Percentiles rank a stretch among this genome's conserved stretches.
Conservation (phyloP, 345 rosid species). For the Populus pruinosa region DNA sequence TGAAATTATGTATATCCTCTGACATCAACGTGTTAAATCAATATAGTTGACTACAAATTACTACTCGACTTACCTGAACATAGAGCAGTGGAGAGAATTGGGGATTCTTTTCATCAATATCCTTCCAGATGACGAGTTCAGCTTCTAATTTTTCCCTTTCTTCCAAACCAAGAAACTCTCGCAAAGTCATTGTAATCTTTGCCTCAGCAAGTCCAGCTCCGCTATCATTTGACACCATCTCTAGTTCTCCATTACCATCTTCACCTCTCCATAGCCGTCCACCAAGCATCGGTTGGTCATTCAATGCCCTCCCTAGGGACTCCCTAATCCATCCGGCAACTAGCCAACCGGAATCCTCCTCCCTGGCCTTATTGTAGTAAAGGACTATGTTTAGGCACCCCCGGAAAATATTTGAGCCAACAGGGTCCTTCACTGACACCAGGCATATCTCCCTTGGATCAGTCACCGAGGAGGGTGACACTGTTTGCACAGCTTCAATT, state of each 20-base stretch:
- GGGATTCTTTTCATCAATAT: conserved; percentile 60
- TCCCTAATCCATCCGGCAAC: conserved; percentile 74
- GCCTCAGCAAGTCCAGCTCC: conserved; percentile 71
- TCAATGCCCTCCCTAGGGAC: conserved; percentile 54
- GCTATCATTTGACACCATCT: conserved; percentile 68
- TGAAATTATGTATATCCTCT: not conserved
- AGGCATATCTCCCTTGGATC: conserved; percentile 48
- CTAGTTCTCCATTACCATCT: conserved; percentile 40
- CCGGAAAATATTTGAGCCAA: conserved; percentile 37
- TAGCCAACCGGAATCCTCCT: conserved; percentile 52
- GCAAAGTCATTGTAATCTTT: conserved; percentile 34
- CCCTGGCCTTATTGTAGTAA: conserved; percentile 37
- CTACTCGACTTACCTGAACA: conserved; percentile 46
- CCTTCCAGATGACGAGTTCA: conserved; percentile 68
- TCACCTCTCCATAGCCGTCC: conserved; percentile 56
- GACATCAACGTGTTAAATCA: not conserved
- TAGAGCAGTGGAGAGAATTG: conserved; percentile 67
- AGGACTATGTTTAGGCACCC: conserved; percentile 49
- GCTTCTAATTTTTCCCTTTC: conserved; percentile 43
- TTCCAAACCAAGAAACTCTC: conserved; percentile 47
- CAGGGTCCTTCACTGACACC: conserved; percentile 30
- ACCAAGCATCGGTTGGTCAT: conserved; percentile 52
- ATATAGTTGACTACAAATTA: not conserved
- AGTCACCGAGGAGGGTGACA: conserved; percentile 41
- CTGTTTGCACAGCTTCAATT: conserved; percentile 54